These are phyloP conservation scores for Colletotrichum melonis DNA, from an alignment of 2,329 filamentous ascomycete genomes.

Conservation along the genomic window DNA sequence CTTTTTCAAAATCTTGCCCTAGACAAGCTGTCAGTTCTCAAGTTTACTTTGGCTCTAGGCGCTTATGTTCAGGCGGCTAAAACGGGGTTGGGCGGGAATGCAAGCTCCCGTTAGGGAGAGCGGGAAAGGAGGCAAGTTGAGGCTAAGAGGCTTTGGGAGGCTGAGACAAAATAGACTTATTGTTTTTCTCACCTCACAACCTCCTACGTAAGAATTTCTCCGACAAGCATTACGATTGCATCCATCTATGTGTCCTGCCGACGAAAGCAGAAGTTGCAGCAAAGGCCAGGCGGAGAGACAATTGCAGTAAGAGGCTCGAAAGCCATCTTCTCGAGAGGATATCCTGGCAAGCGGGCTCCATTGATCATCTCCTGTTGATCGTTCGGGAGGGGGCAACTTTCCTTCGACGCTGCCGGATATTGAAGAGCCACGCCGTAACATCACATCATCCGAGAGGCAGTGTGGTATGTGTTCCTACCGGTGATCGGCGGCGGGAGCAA, in stretches of 20 bases:
- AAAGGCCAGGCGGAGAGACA: neutral
- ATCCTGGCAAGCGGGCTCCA: neutral
- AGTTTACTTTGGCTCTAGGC: neutral
- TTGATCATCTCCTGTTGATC: neutral
- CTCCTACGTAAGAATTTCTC: neutral
- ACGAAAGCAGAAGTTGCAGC: slow-evolving; percentile 7
- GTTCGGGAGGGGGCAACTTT: neutral
- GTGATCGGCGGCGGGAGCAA: slow-evolving; percentile 32
- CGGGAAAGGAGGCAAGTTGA: slow-evolving; percentile 22
- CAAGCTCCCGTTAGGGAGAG: slow-evolving; percentile 9
- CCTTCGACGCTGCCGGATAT: slow-evolving; percentile 10
- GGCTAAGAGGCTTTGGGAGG: slow-evolving; percentile 3
- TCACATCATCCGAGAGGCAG: neutral
- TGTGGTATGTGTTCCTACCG: slow-evolving; percentile 8
- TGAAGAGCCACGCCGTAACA: neutral
- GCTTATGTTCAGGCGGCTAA: neutral
- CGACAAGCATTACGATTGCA: neutral
- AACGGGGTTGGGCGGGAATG: neutral
- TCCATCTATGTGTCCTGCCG: neutral
- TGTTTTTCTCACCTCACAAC: neutral
- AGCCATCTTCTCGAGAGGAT: neutral
- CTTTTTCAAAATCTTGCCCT: neutral
- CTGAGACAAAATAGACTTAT: slow-evolving; percentile 23
- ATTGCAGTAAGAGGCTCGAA: slow-evolving; percentile 2
- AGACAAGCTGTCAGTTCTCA: neutral